Evolutionary conservation across 306 rosid species (phyloP), one percentile per base, ranked within the genome.

Genomic region (Begonia loranthoides): DNA sequence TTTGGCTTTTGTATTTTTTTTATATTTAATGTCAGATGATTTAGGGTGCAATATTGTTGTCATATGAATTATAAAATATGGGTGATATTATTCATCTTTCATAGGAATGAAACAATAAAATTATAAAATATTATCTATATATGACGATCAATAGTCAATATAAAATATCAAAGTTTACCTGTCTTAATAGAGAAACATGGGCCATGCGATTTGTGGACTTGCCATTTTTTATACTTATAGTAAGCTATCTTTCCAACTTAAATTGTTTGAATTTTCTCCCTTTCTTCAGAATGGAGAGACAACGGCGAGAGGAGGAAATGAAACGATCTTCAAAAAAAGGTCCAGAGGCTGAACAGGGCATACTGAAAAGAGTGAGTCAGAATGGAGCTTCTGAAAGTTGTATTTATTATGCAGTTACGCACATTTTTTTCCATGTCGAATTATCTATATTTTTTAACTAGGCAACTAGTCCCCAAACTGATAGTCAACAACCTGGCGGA

Each of bases 231-330:
- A 28, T 28, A 28, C 1, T 4, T 28, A 1, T 28, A 28, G 9
- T 7, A 28, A 28, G 36, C 36, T 28, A 3, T 19, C 22, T 28
- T 28, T 28, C 36, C 36, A 28, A 28, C 36, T 28, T 4, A 28
- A 28, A 8, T 28, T 28, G 6, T 28, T 3, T 34, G 36, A 46
- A 16, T 41, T 45, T 54, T 67, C 13, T 34, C 58, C 55, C 53
- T 68, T 69, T 34, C 55, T 39, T 34, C 66, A 90, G 99, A 73
- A 86, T 90, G 99, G 99, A 90, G 76, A 82, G 99, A 59, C 99
- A 90, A 67, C 84, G 99, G n/a, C 80, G 92, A 34, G 99, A 90
- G 76, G 99, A 90, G 50, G 99, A 90, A 62, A 66, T 90, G 52
- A 90, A 78, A 65, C 77, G 92, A 47, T 49, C 92, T 22, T 76